A percentile compares a stretch with the other conserved stretches of the same genome.
These are phyloP conservation scores for Ramularia endophylla DNA, from an alignment of 2,329 filamentous ascomycete genomes.

Conservation along the genomic window DNA sequence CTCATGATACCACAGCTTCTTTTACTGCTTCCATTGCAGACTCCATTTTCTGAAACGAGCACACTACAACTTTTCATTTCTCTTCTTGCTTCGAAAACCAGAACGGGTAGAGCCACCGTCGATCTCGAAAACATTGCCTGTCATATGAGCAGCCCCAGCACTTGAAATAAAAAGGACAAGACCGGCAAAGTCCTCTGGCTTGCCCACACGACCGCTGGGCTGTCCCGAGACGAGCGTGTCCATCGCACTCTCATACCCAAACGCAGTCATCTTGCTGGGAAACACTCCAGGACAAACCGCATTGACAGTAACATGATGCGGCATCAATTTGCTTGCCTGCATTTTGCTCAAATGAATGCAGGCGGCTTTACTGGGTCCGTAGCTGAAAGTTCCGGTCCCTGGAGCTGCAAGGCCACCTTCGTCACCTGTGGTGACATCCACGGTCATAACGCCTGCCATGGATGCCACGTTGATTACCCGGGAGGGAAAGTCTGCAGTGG, in stretches of 20 bases:
- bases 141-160: conserved; percentile 40
- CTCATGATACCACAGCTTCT: too few species aligned
- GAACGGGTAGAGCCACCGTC: conserved; percentile 42
- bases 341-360: conserved; percentile 52
- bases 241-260: conserved; percentile 41
- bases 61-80: conserved; percentile 17
- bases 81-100: conserved; percentile 36
- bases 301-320: conserved; percentile 50
- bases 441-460: conserved; percentile 40
- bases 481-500: conserved; percentile 36
- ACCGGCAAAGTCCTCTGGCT: conserved; percentile 44
- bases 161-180: conserved; percentile 41
- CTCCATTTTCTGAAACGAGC: too few species aligned
- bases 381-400: conserved; percentile 34
- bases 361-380: conserved; percentile 46
- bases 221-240: conserved; percentile 43
- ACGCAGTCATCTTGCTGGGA: conserved; percentile 51
- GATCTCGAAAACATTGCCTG: conserved; percentile 44
- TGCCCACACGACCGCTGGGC: conserved; percentile 43
- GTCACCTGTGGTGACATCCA: conserved; percentile 41
- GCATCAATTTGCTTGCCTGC: conserved; percentile 48
- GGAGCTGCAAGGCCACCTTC: conserved; percentile 49
- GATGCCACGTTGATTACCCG: conserved; percentile 43
- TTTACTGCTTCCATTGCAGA: too few species aligned
- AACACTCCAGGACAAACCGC: conserved; percentile 51